Evolutionary conservation across 495 filamentous ascomycete species (phyloP).

Genomic region (Aspergillus wentii): DNA sequence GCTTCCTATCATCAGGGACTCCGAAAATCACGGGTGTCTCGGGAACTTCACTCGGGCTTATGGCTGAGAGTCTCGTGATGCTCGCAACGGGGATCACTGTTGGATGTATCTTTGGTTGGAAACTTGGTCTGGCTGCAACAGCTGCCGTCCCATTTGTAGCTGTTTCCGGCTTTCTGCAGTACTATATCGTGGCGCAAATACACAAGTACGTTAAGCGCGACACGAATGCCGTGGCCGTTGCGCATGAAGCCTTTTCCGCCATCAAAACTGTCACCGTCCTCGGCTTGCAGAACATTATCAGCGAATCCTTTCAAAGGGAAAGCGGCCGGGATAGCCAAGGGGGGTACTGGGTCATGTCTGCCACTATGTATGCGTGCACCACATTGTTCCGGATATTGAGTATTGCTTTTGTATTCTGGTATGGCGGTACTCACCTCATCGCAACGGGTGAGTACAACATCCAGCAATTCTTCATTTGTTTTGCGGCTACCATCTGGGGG

Average conservation of each 20-base stretch:
- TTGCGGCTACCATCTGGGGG: slow-evolving; percentile 46
- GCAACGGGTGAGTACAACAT: slow-evolving; percentile 39
- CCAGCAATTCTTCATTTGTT: slow-evolving; percentile 46
- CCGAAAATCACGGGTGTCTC: slow-evolving; percentile 49
- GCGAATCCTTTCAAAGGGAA: neutral
- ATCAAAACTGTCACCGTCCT: slow-evolving; percentile 7
- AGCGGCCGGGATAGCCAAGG: neutral
- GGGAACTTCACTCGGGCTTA: slow-evolving; percentile 23
- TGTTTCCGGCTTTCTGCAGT: slow-evolving; percentile 58
- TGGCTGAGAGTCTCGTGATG: slow-evolving; percentile 19
- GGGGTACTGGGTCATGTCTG: slow-evolving; percentile 1
- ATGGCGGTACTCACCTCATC: slow-evolving; percentile 37
- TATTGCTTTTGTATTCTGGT: slow-evolving; percentile 47
- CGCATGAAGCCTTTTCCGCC: slow-evolving; percentile 5
- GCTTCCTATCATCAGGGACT: slow-evolving; percentile 37
- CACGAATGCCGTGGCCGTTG: slow-evolving; percentile 2
- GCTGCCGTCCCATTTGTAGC: slow-evolving; percentile 66
- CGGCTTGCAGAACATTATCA: slow-evolving; percentile 1
- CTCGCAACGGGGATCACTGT: slow-evolving; percentile 32
- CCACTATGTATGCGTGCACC: slow-evolving; percentile 2
- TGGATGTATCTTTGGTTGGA: slow-evolving; percentile 52
- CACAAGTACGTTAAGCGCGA: slow-evolving; percentile 4
- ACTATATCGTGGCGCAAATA: slow-evolving; percentile 1
- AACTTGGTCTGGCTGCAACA: slow-evolving; percentile 55
- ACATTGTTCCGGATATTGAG: slow-evolving; percentile 19